phyloP scores from a whole-genome alignment of 768 basidiomycete species.

The Boletus tomentosulus region DNA sequence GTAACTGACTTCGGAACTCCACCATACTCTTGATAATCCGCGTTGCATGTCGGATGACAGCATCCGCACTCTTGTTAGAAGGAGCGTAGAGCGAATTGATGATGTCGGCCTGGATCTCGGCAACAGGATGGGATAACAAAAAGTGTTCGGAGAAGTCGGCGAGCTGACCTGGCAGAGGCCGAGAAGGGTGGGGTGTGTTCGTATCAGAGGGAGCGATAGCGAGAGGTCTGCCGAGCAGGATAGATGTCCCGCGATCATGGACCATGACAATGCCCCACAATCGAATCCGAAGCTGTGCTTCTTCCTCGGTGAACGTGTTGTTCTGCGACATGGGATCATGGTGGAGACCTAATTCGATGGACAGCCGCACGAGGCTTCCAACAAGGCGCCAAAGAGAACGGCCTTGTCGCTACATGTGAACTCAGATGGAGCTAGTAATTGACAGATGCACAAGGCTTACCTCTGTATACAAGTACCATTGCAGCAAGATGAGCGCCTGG shows the following conservation, averaged over 20 bases:
- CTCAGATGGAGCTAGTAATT: constrained; percentile 3
- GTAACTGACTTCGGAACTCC: constrained; percentile 64
- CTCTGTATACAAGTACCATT: constrained; percentile 90
- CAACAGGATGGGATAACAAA: constrained; percentile 66
- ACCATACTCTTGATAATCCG: constrained; percentile 76
- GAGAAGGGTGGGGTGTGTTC: constrained; percentile 70
- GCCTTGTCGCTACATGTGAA: constrained; percentile 66
- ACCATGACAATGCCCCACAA: constrained; percentile 84
- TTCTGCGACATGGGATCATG: constrained; percentile 74
- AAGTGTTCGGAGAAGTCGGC: constrained; percentile 75
- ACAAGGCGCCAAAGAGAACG: constrained; percentile 85
- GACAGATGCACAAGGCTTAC: constrained; percentile 35
- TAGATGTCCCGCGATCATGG: constrained; percentile 85
- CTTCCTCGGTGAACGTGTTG: constrained; percentile 63
- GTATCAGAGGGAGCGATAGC: constrained; percentile 80
- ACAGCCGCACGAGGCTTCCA: constrained; percentile 76
- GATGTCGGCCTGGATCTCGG: constrained; percentile 85
- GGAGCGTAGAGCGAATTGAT: constrained; percentile 83
- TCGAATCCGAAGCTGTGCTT: constrained; percentile 73
- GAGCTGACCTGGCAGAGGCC: constrained; percentile 28
- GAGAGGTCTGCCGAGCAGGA: constrained; percentile 80
- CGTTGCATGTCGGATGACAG: constrained; percentile 71
- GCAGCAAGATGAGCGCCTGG: constrained; percentile 78
- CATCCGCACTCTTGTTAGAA: constrained; percentile 61
- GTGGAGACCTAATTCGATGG: constrained; percentile 81